phyloP scores from a whole-genome alignment of 768 basidiomycete genomes.

The Lanmaoa pseudosensibilis region DNA sequence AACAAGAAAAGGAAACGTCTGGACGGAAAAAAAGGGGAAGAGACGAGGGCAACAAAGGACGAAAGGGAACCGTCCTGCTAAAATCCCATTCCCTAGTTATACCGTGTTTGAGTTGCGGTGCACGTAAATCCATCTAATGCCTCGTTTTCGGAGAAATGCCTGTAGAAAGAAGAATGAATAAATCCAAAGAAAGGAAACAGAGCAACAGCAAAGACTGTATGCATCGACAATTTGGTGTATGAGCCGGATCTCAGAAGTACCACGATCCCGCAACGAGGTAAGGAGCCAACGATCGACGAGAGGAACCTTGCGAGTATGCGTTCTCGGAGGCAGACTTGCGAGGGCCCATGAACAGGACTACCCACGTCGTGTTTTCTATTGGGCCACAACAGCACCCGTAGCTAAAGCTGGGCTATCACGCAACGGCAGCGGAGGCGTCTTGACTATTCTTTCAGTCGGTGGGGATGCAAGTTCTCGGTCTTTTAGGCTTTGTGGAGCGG shows the following conservation, averaged over 20 bases:
- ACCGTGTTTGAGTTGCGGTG: slow-evolving; percentile 12
- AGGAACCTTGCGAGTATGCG: not conserved
- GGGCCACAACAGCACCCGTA: slow-evolving; percentile 40
- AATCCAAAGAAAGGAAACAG: slow-evolving; percentile 24
- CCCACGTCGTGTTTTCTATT: slow-evolving; percentile 21
- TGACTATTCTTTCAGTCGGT: slow-evolving; percentile 47
- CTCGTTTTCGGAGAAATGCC: slow-evolving; percentile 26
- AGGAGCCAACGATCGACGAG: not conserved
- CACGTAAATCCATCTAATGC: slow-evolving; percentile 20
- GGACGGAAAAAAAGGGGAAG: not conserved
- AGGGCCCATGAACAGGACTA: not conserved
- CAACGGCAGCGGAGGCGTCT: slow-evolving; percentile 60
- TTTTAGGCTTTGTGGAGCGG: slow-evolving; percentile 37
- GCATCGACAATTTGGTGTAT: slow-evolving; percentile 2
- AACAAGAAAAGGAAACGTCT: slow-evolving; percentile 7
- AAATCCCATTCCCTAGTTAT: slow-evolving; percentile 11
- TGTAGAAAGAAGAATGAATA: slow-evolving; percentile 37
- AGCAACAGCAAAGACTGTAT: slow-evolving; percentile 17
- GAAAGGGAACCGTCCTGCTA: not conserved
- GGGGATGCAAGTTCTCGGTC: slow-evolving; percentile 40
- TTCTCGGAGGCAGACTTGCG: slow-evolving; percentile 9
- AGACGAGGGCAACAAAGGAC: not conserved
- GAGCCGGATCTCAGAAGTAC: slow-evolving; percentile 2
- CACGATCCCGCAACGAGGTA: slow-evolving; percentile 5
- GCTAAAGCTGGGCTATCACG: slow-evolving; percentile 60